Evolutionary conservation across 192 early-diverging fungal genomes (phyloP), one percentile per base, ranked within the genome.

Genomic region (Gonapodya prolifera): DNA sequence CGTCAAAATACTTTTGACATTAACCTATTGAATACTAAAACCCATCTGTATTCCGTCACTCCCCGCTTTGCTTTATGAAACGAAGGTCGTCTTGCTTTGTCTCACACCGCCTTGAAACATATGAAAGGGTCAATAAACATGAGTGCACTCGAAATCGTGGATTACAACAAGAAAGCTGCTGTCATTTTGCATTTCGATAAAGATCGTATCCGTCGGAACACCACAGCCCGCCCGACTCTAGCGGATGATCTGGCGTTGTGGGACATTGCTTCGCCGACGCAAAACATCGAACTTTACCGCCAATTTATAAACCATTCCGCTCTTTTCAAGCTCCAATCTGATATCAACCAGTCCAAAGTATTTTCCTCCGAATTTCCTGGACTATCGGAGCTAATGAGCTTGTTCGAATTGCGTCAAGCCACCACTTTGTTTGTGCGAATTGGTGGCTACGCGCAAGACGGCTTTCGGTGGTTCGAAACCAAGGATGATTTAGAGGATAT

Each of bases 371-470:
- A 61, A 61, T 61, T 61, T 61, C 45, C 45, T 8, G 78, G 79
- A 30, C 75, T 87, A 0, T 34, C 36, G 18, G 83, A 87, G 29
- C 77, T 87, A n/a, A 76, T 87, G 77, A 35, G 75, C 8, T 75
- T 87, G 29, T 76, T 76, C 34, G 86, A 87, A 35, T 75, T 86
- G 1, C 82, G 86, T n/a, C 86, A 87, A 75, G 83, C 87, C 33
- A 86, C 86, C 23, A 87, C 86, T 1, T 75, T 87, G 18, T 87
- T 87, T 73, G 87, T 87, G 30, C 80, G 81, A 70, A 81, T 87
- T 34, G 85, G 81, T 16, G 45, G 45, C 8, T 61, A 61, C 45
- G 45, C 45, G 23, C 45, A 61, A 61, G 45, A 61, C 45, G 45
- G 45, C 23, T 82, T 86, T 0, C 70, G 85, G n/a, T 34, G 76